These are phyloP conservation scores for Candida endomychidarum DNA, from an alignment of 805 yeast species.

Conservation along the genomic window DNA sequence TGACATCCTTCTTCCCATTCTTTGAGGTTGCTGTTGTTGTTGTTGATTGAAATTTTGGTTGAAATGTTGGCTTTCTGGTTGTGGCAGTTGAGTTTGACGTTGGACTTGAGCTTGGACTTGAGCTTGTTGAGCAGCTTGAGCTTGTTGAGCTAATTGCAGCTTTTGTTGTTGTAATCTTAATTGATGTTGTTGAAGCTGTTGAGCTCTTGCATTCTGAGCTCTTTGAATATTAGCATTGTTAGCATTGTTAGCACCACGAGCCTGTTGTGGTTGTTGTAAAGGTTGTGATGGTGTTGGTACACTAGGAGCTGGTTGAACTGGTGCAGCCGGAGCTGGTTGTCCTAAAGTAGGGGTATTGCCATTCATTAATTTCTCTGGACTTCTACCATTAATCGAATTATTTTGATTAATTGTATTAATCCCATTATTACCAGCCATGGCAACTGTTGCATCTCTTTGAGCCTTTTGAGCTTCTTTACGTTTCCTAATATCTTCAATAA, in stretches of 20 bases:
- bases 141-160: slow-evolving; percentile 14
- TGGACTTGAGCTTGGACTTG: slow-evolving; percentile 15
- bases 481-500: slow-evolving; percentile 82
- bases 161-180: slow-evolving; percentile 18
- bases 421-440: slow-evolving; percentile 25
- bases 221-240: slow-evolving; percentile 9
- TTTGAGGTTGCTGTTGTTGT: slow-evolving; percentile 14
- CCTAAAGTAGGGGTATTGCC: slow-evolving; percentile 7
- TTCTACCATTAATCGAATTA: slow-evolving; percentile 15
- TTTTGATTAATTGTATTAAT: slow-evolving; percentile 19
- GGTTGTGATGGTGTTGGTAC: background rate
- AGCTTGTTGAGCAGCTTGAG: slow-evolving; percentile 13
- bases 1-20: slow-evolving; percentile 15
- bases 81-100: slow-evolving; percentile 9
- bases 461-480: slow-evolving; percentile 51
- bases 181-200: slow-evolving; percentile 20
- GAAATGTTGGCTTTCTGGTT: slow-evolving; percentile 6
- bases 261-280: background rate
- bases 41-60: slow-evolving; percentile 11
- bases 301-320: slow-evolving; percentile 12
- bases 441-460: slow-evolving; percentile 41
- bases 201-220: slow-evolving; percentile 16
- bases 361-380: slow-evolving; percentile 16
- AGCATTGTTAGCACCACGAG: too few species aligned
- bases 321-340: slow-evolving; percentile 8